Evolutionary conservation across 2,329 filamentous ascomycete species (phyloP).

Genomic region (Monosporascus sp.): DNA sequence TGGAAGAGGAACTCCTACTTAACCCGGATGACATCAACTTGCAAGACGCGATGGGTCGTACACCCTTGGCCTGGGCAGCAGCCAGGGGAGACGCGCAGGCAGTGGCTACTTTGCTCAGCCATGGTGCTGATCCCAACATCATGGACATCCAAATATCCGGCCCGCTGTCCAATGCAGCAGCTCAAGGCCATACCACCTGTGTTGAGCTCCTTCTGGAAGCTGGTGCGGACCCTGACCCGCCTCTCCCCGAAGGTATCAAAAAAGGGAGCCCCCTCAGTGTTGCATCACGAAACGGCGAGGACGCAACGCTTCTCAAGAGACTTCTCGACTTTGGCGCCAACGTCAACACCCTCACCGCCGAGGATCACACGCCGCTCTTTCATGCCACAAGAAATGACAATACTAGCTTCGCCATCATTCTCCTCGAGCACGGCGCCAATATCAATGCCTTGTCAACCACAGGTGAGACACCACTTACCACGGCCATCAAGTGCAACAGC

Average conservation of each 20-base stretch:
- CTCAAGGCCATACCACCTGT: slow-evolving; percentile 13
- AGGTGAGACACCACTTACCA: slow-evolving; percentile 27
- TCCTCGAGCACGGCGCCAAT: slow-evolving; percentile 29
- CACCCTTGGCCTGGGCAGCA: slow-evolving; percentile 15
- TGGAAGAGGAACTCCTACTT: slow-evolving; percentile 8
- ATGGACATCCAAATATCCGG: slow-evolving; percentile 16
- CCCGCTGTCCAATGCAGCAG: slow-evolving; percentile 16
- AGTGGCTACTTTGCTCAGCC: slow-evolving; percentile 8
- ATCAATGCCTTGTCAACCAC: slow-evolving; percentile 25
- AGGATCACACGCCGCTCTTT: slow-evolving; percentile 26
- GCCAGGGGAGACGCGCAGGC: slow-evolving; percentile 11
- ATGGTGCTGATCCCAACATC: slow-evolving; percentile 14
- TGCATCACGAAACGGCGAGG: slow-evolving; percentile 25
- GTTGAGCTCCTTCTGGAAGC: slow-evolving; percentile 15
- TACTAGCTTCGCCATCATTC: slow-evolving; percentile 24
- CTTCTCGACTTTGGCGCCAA: slow-evolving; percentile 28
- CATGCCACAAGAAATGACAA: slow-evolving; percentile 27
- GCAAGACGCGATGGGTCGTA: slow-evolving; percentile 16
- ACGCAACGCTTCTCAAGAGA: slow-evolving; percentile 23
- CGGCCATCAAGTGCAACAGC: slow-evolving; percentile 29
- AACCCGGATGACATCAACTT: slow-evolving; percentile 8
- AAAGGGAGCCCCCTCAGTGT: slow-evolving; percentile 26
- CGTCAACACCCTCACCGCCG: slow-evolving; percentile 21
- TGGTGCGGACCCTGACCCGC: slow-evolving; percentile 20
- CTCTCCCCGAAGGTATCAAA: slow-evolving; percentile 17